Percentiles rank a stretch among this genome's conserved stretches.
Evolutionary conservation across 352 stramenopile genomes (phyloP).

Genomic region (Globisporangium mamillatum): DNA sequence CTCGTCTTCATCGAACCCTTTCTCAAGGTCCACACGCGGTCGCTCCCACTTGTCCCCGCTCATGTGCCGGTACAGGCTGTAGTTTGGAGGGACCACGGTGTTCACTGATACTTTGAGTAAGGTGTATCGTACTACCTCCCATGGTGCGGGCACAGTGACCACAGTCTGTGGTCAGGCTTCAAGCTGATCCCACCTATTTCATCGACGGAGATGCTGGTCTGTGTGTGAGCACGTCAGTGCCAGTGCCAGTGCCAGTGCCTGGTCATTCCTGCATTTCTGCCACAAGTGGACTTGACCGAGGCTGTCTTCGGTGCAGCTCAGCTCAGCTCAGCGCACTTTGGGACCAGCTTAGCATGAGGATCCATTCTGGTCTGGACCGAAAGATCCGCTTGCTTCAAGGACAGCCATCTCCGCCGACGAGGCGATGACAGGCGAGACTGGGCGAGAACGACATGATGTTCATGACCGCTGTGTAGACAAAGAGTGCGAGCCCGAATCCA

Average conservation of each 20-base stretch:
- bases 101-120: neutral
- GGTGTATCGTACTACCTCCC: neutral
- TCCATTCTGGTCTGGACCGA: neutral
- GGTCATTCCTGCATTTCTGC: neutral
- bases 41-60: neutral
- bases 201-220: neutral
- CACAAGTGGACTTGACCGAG: neutral
- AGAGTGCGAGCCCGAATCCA: slow-evolving; percentile 24
- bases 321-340: neutral
- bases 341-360: neutral
- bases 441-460: slow-evolving; percentile 38
- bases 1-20: neutral
- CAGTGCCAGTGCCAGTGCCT: neutral
- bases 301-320: neutral
- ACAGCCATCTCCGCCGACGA: slow-evolving; percentile 36
- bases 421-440: slow-evolving; percentile 20
- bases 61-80: neutral
- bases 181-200: slow-evolving; percentile 3
- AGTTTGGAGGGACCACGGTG: neutral
- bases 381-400: slow-evolving; percentile 7
- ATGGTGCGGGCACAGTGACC: neutral
- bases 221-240: neutral
- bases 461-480: slow-evolving; percentile 36
- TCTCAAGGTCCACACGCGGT: neutral
- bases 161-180: neutral